Evolutionary conservation across 164 flowering plant genomes (phyloP), one percentile per base, ranked within the genome.

Genomic region (Kalanchoe fedtschenkoi): DNA sequence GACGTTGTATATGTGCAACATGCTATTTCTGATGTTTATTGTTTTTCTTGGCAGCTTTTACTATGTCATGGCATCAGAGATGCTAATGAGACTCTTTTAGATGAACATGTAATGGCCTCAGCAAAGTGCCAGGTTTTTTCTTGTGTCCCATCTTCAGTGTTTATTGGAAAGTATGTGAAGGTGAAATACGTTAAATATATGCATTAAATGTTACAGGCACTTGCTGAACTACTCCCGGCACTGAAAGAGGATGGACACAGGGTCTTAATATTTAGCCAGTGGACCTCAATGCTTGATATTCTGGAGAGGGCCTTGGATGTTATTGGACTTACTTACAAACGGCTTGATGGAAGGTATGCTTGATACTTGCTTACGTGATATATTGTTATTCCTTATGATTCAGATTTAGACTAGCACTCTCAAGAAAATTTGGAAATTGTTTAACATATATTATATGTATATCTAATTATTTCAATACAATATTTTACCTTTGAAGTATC

Each of bases 221-320:
- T 89, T 62, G 83, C 81, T 29, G 74, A 83, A 62, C 87, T 93
- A 67, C 91, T 93, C 38, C 98, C 98, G 66, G 69, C 76, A 58
- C 70, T 93, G 15, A 77, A 83, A 63, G 67, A 58, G 67, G 70
- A 47, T 65, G 97, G 98, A 13, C 96, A 90, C 59, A 81, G 97
- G 22, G 97, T 86, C 62, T 78, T 93, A 51, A 89, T 93, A 67
- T 93, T 93, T 70, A 89, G 97, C 75, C 97, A 89, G 68, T 89
- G 98, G 98, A 89, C 98, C 15, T 85, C 98, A 56, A 93, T 93
- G 98, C 91, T 93, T 70, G 97, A 93, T 71, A 89, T 93, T 70
- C 72, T 93, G 72, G 98, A 93, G 70, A 89, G 98, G 98, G 72
- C 92, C 13, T 72, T 93, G 75, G 97, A 93, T 76, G 90, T 93